Percentiles rank a stretch among this genome's conserved stretches.
phyloP scores from a whole-genome alignment of 768 basidiomycete species.

The Hypsizygus marmoreus region DNA sequence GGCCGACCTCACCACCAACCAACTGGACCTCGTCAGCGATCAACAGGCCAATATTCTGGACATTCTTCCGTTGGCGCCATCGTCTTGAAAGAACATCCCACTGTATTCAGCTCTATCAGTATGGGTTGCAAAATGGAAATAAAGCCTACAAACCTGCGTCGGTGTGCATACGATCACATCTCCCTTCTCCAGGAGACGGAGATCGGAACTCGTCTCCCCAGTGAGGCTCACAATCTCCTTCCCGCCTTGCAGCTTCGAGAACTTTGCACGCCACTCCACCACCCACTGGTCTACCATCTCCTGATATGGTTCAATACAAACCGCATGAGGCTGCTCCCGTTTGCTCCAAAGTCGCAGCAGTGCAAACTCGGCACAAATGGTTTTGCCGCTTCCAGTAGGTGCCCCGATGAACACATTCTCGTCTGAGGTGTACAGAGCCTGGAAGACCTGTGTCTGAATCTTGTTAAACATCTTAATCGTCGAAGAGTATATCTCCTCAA shows the following conservation, averaged over 20 bases:
- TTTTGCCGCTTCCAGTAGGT: conserved; percentile 96
- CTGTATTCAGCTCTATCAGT: no score
- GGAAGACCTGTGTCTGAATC: conserved; percentile 99
- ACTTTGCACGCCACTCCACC: conserved; percentile 86
- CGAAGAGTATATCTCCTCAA: conserved; percentile 81
- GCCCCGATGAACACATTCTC: conserved; percentile 98
- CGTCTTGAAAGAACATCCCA: conserved; percentile 95
- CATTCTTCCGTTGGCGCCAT: conserved; percentile 97
- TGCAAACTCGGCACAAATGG: conserved; percentile 96
- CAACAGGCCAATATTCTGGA: conserved; percentile 88
- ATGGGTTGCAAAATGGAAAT: conserved; percentile 1
- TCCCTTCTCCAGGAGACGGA: conserved; percentile 85
- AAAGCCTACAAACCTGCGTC: conserved; percentile 60
- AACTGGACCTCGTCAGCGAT: conserved; percentile 97
- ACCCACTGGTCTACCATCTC: conserved; percentile 96
- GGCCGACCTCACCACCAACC: conserved; percentile 94
- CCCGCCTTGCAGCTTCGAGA: conserved; percentile 78
- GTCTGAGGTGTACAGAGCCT: conserved; percentile 93
- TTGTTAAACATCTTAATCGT: conserved; percentile 93
- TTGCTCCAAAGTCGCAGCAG: conserved; percentile 94
- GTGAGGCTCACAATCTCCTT: conserved; percentile 94
- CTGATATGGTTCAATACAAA: conserved; percentile 95
- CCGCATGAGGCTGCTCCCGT: conserved; percentile 76
- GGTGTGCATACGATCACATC: conserved; percentile 97
- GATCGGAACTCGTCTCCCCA: conserved; percentile 90